Evolutionary conservation across 306 rosid genomes (phyloP).

Genomic region (Dicorynia guianensis): DNA sequence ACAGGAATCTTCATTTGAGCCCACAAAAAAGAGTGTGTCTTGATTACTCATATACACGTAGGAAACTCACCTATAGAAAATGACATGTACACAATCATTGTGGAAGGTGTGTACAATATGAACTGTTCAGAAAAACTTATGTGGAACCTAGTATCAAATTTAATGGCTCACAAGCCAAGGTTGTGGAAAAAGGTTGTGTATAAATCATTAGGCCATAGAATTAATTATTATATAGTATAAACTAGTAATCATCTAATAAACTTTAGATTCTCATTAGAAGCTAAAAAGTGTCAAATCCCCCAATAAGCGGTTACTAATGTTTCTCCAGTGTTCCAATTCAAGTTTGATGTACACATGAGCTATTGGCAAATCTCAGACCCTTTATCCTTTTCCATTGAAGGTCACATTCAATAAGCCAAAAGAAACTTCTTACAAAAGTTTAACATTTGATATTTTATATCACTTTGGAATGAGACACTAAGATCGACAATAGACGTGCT

Average conservation of each 20-base stretch:
- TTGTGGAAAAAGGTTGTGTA: too few relatives aligned
- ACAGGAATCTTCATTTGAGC: background rate
- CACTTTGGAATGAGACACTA: background rate
- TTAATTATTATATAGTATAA: background rate
- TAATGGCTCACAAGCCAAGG: too few relatives aligned
- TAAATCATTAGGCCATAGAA: background rate
- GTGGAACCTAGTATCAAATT: too few relatives aligned
- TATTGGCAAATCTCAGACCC: background rate
- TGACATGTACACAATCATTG: too few relatives aligned
- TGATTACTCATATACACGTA: background rate
- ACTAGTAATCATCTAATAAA: background rate
- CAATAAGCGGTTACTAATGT: background rate
- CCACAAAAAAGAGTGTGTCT: background rate
- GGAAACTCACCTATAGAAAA: background rate
- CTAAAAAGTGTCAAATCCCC: too few relatives aligned
- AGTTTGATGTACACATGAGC: background rate
- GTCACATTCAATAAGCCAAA: conserved; percentile 11
- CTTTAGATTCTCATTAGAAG: background rate
- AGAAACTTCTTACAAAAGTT: background rate
- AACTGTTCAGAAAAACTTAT: too few relatives aligned
- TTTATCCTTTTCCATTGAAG: background rate
- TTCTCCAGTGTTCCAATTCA: background rate
- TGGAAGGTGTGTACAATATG: too few relatives aligned
- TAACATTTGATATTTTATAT: background rate
- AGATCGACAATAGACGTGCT: background rate